Evolutionary conservation across 225 moss, liverwort and hornwort genomes (phyloP), one percentile per base, ranked within the genome.

Genomic region (Ulota crispa): DNA sequence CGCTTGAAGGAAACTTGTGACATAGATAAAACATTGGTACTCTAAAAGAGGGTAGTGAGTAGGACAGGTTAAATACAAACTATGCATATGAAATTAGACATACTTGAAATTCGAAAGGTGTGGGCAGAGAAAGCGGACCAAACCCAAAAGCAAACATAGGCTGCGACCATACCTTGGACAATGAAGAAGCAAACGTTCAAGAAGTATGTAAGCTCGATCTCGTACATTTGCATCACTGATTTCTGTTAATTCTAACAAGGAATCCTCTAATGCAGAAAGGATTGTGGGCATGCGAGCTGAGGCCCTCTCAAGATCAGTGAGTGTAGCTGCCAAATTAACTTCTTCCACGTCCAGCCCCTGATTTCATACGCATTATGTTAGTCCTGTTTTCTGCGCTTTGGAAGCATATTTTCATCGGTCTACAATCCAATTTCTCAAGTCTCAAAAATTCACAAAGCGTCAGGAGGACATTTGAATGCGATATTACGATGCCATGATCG

Each of bases 221-320:
- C 99, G 88, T 15, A 94, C 76, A 88, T 78, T 82, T n/a, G 87
- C 55, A 76, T 99, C 94, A 79, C 88, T 88, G 9, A 94, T 88
- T 60, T 85, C 87, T 56, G 91, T 96, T 77, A 99, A 78, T 79
- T 96, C 88, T 67, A 99, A 80, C 47, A 99, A 78, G 30, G 99
- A 94, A 77, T 99, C 99, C 85, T 94, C 96, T 54, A 99, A 86
- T 34, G 92, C 87, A 78, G 92, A 88, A 80, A 99, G 91, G 66
- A 99, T 92, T 30, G 92, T 85, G 63, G 99, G 99, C 96, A 99
- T 96, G 37, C 96, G 93, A 70, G 90, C 84, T 60, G 99, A 99
- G 36, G 96, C 96, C 75, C 91, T 88, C 78, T 99, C 99, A 69
- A 99, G 92, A 79, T 99, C 99, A 62, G 83, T 83, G 56, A 99